phyloP scores from a whole-genome alignment of 2,329 filamentous ascomycete genomes.

The Hypoxylon sp. region DNA sequence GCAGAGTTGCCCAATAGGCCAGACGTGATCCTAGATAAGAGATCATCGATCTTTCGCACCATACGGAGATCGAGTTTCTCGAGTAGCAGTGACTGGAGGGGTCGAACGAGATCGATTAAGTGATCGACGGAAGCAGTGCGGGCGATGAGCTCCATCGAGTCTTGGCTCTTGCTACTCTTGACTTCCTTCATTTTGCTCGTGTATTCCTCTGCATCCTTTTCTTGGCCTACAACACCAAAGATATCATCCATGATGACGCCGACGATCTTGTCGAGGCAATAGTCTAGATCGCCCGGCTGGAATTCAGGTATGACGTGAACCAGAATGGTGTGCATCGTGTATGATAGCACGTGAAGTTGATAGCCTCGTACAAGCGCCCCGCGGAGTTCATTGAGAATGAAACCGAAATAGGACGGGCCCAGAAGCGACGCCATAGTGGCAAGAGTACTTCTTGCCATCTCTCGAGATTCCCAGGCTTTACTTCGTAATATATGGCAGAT shows the following conservation, averaged over 20 bases:
- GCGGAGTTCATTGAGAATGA: constrained; percentile 90
- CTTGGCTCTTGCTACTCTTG: constrained; percentile 97
- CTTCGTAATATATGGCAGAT: constrained; percentile 93
- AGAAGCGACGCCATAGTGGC: constrained; percentile 82
- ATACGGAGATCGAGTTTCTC: constrained; percentile 86
- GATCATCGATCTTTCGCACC: constrained; percentile 88
- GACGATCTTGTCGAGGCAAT: constrained; percentile 81
- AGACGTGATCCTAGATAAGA: constrained; percentile 82
- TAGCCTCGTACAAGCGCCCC: constrained; percentile 85
- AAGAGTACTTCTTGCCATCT: constrained; percentile 88
- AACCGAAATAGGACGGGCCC: constrained; percentile 84
- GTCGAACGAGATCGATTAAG: constrained; percentile 78
- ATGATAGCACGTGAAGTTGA: constrained; percentile 93
- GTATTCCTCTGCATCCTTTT: constrained; percentile 97
- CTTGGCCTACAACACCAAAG: constrained; percentile 89
- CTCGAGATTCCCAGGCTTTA: constrained; percentile 85
- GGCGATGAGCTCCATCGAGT: constrained; percentile 93
- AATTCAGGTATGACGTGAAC: constrained; percentile 77
- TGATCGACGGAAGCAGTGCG: constrained; percentile 79
- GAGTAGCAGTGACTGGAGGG: constrained; percentile 78
- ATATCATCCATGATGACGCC: constrained; percentile 96
- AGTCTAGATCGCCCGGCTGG: constrained; percentile 84
- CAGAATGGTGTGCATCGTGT: constrained; percentile 90
- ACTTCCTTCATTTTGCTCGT: constrained; percentile 96
- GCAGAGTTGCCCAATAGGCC: constrained; percentile 84